These are phyloP conservation scores for Dispira simplex DNA, from an alignment of 192 early-diverging fungal species.

Conservation along the genomic window DNA sequence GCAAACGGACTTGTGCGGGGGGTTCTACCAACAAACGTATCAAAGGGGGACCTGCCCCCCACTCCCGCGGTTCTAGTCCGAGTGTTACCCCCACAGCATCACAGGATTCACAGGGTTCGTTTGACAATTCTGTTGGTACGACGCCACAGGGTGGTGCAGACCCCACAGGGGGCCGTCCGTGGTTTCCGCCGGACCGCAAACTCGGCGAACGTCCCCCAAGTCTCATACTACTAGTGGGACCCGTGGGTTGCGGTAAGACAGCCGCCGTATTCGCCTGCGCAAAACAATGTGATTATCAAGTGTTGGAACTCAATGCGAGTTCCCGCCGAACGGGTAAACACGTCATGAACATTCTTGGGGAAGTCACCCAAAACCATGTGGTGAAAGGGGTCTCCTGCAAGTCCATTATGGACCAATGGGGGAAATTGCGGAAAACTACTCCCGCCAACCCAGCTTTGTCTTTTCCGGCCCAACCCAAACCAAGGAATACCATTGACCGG, in stretches of 20 bases:
- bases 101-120: background rate
- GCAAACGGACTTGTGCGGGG: too few relatives aligned
- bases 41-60: too few relatives aligned
- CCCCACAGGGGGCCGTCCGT: background rate
- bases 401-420: conserved; percentile 2
- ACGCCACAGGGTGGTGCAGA: background rate
- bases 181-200: background rate
- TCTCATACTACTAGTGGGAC: conserved; percentile 48
- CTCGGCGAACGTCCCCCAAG: conserved; percentile 14
- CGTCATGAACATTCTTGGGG: conserved; percentile 40
- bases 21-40: too few relatives aligned
- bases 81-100: too few relatives aligned
- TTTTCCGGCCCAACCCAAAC: too few relatives aligned
- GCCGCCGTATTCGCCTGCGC: conserved; percentile 57
- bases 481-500: too few relatives aligned
- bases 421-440: too few relatives aligned
- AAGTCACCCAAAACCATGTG: conserved; percentile 60
- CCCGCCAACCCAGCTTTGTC: too few relatives aligned
- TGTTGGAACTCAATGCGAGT: conserved; percentile 59
- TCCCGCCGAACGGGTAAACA: conserved; percentile 53
- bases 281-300: conserved; percentile 50
- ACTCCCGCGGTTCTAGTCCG: too few relatives aligned
- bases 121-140: background rate
- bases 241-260: conserved; percentile 54
- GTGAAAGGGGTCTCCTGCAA: conserved; percentile 18